Evolutionary conservation across 78 protist species (phyloP).

Genomic region (Protostelium mycophagum): DNA sequence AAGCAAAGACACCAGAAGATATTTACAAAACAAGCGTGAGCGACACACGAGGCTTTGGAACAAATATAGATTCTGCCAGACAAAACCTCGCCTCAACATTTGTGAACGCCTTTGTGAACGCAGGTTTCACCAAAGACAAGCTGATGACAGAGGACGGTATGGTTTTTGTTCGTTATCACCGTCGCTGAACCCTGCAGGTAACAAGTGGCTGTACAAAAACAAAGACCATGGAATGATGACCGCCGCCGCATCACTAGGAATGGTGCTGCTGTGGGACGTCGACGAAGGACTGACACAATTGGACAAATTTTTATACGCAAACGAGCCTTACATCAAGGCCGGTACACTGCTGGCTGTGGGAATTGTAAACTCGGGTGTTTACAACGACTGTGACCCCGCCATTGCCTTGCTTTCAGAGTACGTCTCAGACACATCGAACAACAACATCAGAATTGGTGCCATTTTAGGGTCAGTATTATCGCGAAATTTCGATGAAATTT

Average conservation of each 20-base stretch:
- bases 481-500: neutral
- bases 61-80: slow-evolving; percentile 78
- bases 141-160: slow-evolving; percentile 77
- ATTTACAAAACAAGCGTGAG: slow-evolving; percentile 86
- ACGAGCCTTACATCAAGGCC: slow-evolving; percentile 83
- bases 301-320: slow-evolving; percentile 74
- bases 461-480: slow-evolving; percentile 2
- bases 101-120: slow-evolving; percentile 95
- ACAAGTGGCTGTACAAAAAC: slow-evolving; percentile 86
- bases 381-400: slow-evolving; percentile 89
- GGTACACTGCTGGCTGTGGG: slow-evolving; percentile 96
- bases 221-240: slow-evolving; percentile 91
- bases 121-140: slow-evolving; percentile 89
- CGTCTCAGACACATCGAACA: slow-evolving; percentile 2
- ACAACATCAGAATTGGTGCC: slow-evolving; percentile 36
- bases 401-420: slow-evolving; percentile 71
- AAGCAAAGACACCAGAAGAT: slow-evolving; percentile 96
- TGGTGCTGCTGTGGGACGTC: slow-evolving; percentile 92
- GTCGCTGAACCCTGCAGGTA: too few species aligned
- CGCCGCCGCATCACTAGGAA: slow-evolving; percentile 96
- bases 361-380: slow-evolving; percentile 67
- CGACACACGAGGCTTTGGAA: slow-evolving; percentile 4
- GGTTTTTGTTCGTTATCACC: neutral
- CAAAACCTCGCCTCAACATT: slow-evolving; percentile 90
- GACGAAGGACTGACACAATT: slow-evolving; percentile 83